These are phyloP conservation scores for Artemisia tridentata DNA, from an alignment of 129 eudicot genomes.

Conservation along the genomic window DNA sequence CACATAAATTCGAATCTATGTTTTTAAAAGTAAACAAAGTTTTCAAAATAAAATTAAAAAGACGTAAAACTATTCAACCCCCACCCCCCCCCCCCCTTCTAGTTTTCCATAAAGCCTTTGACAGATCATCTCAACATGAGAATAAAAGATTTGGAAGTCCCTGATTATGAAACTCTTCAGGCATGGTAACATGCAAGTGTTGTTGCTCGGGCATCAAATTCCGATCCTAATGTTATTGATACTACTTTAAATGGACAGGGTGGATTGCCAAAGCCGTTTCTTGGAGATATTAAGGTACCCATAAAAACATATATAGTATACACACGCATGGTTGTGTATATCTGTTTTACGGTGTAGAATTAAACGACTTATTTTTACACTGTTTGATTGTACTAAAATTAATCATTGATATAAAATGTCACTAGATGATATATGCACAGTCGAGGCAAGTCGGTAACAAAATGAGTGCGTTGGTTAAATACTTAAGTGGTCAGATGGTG, in stretches of 20 bases:
- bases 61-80: no score
- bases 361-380: background rate
- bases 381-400: no score
- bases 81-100: no score
- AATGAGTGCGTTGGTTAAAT: no score
- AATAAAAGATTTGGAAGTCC: constrained; percentile 81
- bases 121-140: constrained; percentile 59
- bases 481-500: no score
- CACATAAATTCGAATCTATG: no score
- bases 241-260: constrained; percentile 48
- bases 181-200: constrained; percentile 97
- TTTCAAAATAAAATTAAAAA: no score
- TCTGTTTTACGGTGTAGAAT: background rate
- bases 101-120: constrained; percentile 76
- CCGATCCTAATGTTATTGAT: constrained; percentile 55
- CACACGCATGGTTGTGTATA: background rate
- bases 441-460: no score
- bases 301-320: background rate
- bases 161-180: constrained; percentile 87
- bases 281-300: constrained; percentile 81
- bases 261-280: constrained; percentile 83
- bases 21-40: no score
- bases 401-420: no score
- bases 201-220: constrained; percentile 50
- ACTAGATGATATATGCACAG: no score